phyloP scores from a whole-genome alignment of 192 early-diverging fungal species.

The Coemansia sp. region DNA sequence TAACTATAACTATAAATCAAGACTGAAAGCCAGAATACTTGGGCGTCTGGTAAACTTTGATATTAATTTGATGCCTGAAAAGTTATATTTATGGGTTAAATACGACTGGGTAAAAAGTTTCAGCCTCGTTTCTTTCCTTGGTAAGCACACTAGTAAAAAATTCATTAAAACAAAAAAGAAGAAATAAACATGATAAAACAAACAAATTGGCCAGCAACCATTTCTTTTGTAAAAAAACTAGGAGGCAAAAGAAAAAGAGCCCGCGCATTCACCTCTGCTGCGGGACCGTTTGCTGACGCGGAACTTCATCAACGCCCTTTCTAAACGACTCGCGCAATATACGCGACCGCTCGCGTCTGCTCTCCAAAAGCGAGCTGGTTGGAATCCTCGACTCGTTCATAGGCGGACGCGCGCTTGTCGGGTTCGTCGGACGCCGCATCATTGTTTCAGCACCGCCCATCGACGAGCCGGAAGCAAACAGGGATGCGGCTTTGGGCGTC shows the following conservation, averaged over 20 bases:
- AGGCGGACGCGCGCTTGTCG: not conserved
- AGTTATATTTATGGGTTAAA: too few species aligned
- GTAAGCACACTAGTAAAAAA: too few species aligned
- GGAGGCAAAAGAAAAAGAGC: not conserved
- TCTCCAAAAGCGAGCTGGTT: conserved; percentile 19
- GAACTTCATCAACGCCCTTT: conserved; percentile 21
- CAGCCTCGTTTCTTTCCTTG: too few species aligned
- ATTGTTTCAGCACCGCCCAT: conserved; percentile 3
- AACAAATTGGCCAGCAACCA: not conserved
- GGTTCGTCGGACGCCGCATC: conserved; percentile 15
- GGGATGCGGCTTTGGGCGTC: conserved; percentile 25
- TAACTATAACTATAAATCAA: not conserved
- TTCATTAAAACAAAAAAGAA: too few species aligned
- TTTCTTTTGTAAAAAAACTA: not conserved
- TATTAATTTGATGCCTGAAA: too few species aligned
- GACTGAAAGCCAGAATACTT: too few species aligned
- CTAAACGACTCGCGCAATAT: conserved; percentile 25
- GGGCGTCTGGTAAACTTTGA: too few species aligned
- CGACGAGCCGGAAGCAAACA: conserved; percentile 7
- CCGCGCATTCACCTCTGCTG: conserved; percentile 15
- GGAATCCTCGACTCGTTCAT: conserved; percentile 12
- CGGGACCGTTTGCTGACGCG: conserved; percentile 31
- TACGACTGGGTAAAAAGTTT: too few species aligned
- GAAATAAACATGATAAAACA: too few species aligned
- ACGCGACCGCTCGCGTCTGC: conserved; percentile 28